phyloP scores from a whole-genome alignment of 2,329 filamentous ascomycete species.

The Dothiorella sarmentorum region DNA sequence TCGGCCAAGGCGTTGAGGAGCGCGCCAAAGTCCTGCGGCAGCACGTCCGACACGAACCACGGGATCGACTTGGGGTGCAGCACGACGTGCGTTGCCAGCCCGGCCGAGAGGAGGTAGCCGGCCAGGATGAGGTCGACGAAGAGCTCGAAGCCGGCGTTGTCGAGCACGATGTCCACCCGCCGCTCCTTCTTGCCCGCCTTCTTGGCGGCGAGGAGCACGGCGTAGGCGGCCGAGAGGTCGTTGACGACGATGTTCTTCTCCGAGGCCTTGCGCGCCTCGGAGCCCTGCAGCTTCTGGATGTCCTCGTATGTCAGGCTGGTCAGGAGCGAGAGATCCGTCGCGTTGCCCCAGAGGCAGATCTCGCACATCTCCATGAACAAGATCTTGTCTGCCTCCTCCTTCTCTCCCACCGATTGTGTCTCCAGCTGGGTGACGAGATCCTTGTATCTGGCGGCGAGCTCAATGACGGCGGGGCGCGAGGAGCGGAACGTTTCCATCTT shows the following conservation, averaged over 20 bases:
- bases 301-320: slow-evolving; percentile 91
- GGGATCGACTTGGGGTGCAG: slow-evolving; percentile 93
- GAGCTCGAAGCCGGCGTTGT: slow-evolving; percentile 96
- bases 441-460: slow-evolving; percentile 75
- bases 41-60: slow-evolving; percentile 96
- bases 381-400: slow-evolving; percentile 66
- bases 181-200: slow-evolving; percentile 62
- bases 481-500: slow-evolving; percentile 92
- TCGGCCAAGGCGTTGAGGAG: slow-evolving; percentile 76
- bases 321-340: slow-evolving; percentile 86
- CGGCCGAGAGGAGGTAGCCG: slow-evolving; percentile 80
- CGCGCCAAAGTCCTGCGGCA: slow-evolving; percentile 80
- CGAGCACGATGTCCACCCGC: slow-evolving; percentile 88
- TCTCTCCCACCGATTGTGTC: slow-evolving; percentile 39
- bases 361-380: slow-evolving; percentile 92
- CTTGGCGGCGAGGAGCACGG: slow-evolving; percentile 62
- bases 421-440: slow-evolving; percentile 67
- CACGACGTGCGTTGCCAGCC: slow-evolving; percentile 80
- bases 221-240: slow-evolving; percentile 72
- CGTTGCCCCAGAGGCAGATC: slow-evolving; percentile 96
- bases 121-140: slow-evolving; percentile 92
- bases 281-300: slow-evolving; percentile 92
- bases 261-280: slow-evolving; percentile 76
- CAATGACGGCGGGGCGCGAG: slow-evolving; percentile 79
- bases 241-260: slow-evolving; percentile 93